Percentiles rank a stretch among this genome's conserved stretches.
Evolutionary conservation across 441 rosid species (phyloP).

Genomic region (Populus hybrid): DNA sequence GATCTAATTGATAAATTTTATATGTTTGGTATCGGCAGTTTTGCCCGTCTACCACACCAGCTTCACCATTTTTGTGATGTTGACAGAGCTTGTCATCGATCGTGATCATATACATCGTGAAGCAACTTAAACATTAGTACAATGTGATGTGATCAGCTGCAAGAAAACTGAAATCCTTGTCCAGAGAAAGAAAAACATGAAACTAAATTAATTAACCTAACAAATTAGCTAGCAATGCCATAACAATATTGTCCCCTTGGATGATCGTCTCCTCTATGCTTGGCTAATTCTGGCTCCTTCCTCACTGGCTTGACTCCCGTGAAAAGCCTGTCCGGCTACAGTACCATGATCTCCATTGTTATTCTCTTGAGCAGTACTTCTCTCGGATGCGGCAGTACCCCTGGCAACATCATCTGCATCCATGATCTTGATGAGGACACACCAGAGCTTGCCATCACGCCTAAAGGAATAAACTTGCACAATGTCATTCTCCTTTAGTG

Average conservation of each 20-base stretch:
- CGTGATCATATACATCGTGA: too few relatives aligned
- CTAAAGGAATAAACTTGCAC: not conserved
- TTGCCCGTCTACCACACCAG: too few relatives aligned
- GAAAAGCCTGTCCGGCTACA: not conserved
- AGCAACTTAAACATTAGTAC: too few relatives aligned
- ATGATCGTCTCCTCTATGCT: not conserved
- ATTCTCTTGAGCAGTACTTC: not conserved
- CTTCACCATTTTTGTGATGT: too few relatives aligned
- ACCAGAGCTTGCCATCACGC: not conserved
- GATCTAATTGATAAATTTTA: too few relatives aligned
- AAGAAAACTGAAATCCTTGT: not conserved
- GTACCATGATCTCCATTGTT: too few relatives aligned
- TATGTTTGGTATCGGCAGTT: too few relatives aligned
- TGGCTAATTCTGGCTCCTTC: not conserved
- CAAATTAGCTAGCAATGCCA: not conserved
- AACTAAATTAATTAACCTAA: too few relatives aligned
- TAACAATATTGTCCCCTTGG: not conserved
- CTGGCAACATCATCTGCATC: not conserved
- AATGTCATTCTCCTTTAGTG: not conserved
- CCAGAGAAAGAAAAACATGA: not conserved
- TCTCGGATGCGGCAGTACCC: not conserved
- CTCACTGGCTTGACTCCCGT: not conserved
- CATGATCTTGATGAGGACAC: not conserved
- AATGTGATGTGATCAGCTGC: not conserved
- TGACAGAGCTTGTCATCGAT: too few relatives aligned